Base-by-base conservation (phyloP, 495 filamentous ascomycete species). In the Penicillium bialowiezense region DNA sequence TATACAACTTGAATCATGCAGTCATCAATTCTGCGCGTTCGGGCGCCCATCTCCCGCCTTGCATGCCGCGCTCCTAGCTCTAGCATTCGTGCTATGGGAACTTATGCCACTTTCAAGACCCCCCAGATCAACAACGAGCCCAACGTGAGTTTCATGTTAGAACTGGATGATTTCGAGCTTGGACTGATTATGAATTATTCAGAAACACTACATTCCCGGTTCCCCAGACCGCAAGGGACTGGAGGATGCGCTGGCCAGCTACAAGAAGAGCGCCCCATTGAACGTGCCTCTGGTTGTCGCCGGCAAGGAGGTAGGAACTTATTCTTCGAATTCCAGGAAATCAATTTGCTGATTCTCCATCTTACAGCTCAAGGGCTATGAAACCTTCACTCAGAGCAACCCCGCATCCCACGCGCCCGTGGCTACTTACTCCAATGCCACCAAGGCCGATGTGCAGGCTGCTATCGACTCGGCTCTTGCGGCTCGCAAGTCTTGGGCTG, bases 51-150 rank as follows among this genome's bases (percentile, higher is more conserved):
- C 20, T 60, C 60, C 41, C 65, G 58, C 33, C 50, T 60, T 17
- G 48, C 55, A 48, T 58, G 46, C 56, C 57, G 62, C 58, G 41
- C 63, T 35, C 56, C 60, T 20, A 56, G 54, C 55, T 37, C 57
- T 14, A 56, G 45, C 56, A 45, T 54, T 7, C 65, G 69, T 14
- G 49, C 63, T 10, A 68, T 76, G 62, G 69, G 70, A 43, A 75
- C 74, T 20, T 79, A 91, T 41, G 90, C 90, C 31, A 75, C 81
- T 37, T 97, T 97, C 78, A 95, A 88, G 71, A 79, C 91, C 19
- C 93, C 93, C 37, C 85, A 82, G 52, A 79, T 96, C 48, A 76
- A 85, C 58, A 98, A 98, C 60, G 93, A 98, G 70, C 89, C 89
- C 15, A 98, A 96, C 63, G 93, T 96, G 73, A 63, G 88, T 75